Evolutionary conservation across 768 basidiomycete genomes (phyloP).

Genomic region (Paxillus rubicundulus): DNA sequence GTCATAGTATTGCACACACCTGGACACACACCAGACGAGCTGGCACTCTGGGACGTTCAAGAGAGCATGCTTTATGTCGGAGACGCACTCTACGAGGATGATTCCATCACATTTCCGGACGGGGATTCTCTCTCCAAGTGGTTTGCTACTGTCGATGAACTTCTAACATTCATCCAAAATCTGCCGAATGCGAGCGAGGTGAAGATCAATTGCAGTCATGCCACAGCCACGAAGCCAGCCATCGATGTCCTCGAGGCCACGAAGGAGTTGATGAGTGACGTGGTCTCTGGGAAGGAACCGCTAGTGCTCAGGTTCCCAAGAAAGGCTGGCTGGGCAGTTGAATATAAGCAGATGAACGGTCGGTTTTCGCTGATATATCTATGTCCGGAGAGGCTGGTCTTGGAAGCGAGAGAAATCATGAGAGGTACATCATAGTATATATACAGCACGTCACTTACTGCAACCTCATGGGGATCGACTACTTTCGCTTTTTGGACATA

Average conservation of each 20-base stretch:
- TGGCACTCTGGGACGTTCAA: constrained; percentile 49
- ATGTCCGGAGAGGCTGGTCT: constrained; percentile 49
- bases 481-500: constrained; percentile 36
- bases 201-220: constrained; percentile 50
- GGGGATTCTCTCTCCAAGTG: constrained; percentile 53
- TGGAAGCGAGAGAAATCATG: constrained; percentile 32
- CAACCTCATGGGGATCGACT: background rate
- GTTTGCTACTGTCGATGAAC: constrained; percentile 43
- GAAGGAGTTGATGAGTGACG: constrained; percentile 46
- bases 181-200: constrained; percentile 28
- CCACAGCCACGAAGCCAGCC: constrained; percentile 44
- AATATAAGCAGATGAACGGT: constrained; percentile 42
- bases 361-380: constrained; percentile 48
- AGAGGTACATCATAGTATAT: background rate
- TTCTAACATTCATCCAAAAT: constrained; percentile 41
- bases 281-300: constrained; percentile 41
- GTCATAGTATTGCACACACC: constrained; percentile 52
- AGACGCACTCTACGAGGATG: constrained; percentile 54
- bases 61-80: constrained; percentile 58
- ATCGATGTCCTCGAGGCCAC: constrained; percentile 42
- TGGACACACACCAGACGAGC: constrained; percentile 57
- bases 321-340: constrained; percentile 40
- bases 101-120: constrained; percentile 52
- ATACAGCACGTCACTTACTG: constrained; percentile 1
- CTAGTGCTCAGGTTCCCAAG: constrained; percentile 32